Base-by-base conservation (phyloP, 495 filamentous ascomycete species). In the Trichoderma orchidacearum region DNA sequence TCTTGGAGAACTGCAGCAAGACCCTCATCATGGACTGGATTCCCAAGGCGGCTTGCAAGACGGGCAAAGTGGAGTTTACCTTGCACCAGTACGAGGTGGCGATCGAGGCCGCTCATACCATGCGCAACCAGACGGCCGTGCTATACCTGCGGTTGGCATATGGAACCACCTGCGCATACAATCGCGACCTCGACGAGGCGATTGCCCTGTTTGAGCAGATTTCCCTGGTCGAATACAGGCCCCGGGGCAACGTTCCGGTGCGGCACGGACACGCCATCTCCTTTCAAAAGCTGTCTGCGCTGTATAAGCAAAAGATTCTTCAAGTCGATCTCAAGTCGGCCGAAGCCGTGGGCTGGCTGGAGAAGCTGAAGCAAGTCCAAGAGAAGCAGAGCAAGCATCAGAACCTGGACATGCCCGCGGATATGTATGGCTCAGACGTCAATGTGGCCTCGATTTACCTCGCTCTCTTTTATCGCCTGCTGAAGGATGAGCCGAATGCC, bases 391-490 rank as follows among this genome's bases (percentile, higher is more conserved):
- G 51, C 30, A 35, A 23, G n/a, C 31, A 58, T n/a, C 56, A 41
- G 8, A 58, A 48, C 23, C 12, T 53, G 5, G 56, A 58, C 3
- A 30, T 58, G 13, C 56, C 56, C 3, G 29, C 45, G 13, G 29
- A 28, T 21, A 38, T 53, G 30, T 35, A 32, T 11, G 56, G 56
- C 9, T 30, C 48, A 13, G 51, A 54, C 27, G 50, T 53, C 25
- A 58, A 52, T 28, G 45, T 30, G 6, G 56, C 56, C 3, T 25
- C 50, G 7, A 51, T 58, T n/a, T 58, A 58, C 23, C 48, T 35
- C 9, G 56, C 36, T 4, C 15, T 58, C n/a, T 41, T 58, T 13
- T 18, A 41, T 30, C 56, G 56, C 12, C 30, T 53, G 7, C 32
- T 17, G 13, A 51, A 51, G 13, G 17, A 34, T 0, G 23, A 28